Conservation (phyloP, 805 yeast genomes). For the Tetrapisispora iriomotensis region DNA sequence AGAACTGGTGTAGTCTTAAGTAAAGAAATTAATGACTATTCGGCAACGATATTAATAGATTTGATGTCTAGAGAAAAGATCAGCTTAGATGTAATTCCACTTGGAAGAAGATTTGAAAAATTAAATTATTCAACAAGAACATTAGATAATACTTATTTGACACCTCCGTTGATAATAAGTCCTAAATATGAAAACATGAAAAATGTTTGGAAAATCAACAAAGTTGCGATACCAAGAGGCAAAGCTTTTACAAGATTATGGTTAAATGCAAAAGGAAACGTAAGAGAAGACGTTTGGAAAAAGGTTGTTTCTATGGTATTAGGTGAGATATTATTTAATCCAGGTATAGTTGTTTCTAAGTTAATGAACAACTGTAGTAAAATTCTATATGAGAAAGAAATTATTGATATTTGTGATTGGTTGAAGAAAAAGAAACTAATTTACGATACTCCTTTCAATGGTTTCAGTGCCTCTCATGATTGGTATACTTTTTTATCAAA, state of each 20-base stretch:
- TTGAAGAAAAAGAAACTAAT: constrained; percentile 30
- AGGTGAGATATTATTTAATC: constrained; percentile 39
- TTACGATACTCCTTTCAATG: constrained; percentile 10
- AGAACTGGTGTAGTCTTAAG: constrained; percentile 48
- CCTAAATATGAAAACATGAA: constrained; percentile 10
- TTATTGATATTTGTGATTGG: constrained; percentile 35
- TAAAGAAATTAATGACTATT: constrained; percentile 46
- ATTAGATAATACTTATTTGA: constrained; percentile 51
- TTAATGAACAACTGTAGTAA: constrained; percentile 18
- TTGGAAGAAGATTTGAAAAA: constrained; percentile 37
- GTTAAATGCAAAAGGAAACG: constrained; percentile 56
- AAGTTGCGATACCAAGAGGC: constrained; percentile 44
- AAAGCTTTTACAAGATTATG: constrained; percentile 59
- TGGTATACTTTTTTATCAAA: constrained; percentile 20
- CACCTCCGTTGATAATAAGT: constrained; percentile 55
- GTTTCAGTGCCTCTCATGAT: constrained; percentile 13
- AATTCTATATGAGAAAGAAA: constrained; percentile 32
- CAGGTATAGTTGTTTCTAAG: constrained; percentile 37
- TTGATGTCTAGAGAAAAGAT: constrained; percentile 36
- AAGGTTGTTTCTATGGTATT: constrained; percentile 41
- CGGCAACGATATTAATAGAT: constrained; percentile 54
- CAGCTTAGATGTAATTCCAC: constrained; percentile 45
- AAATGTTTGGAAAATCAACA: constrained; percentile 6
- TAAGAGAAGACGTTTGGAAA: constrained; percentile 54
- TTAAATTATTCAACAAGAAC: constrained; percentile 68